Conservation (phyloP, 805 yeast genomes). For the Saccharomycopsis sp. region DNA sequence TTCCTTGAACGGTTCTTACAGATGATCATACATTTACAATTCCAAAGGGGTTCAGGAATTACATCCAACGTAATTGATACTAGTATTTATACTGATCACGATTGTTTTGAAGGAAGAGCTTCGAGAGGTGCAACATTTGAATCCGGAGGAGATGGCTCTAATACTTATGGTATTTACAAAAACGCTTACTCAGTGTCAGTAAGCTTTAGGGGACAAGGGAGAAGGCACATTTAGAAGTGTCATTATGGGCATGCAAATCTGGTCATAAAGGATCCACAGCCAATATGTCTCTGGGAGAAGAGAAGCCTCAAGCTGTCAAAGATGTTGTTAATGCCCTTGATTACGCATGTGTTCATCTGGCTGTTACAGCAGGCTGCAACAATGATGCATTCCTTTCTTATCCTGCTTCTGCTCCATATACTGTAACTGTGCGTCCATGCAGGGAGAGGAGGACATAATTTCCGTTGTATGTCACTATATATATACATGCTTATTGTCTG, state of each 20-base stretch:
- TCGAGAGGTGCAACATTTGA: slow-evolving; percentile 52
- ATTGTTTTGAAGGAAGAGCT: slow-evolving; percentile 55
- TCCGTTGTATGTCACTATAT: too few relatives aligned
- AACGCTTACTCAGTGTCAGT: slow-evolving; percentile 51
- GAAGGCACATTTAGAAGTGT: slow-evolving; percentile 56
- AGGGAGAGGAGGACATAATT: too few relatives aligned
- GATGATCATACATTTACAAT: slow-evolving; percentile 46
- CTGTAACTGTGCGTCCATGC: slow-evolving; percentile 49
- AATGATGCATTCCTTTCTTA: slow-evolving; percentile 53
- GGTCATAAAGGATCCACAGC: slow-evolving; percentile 67
- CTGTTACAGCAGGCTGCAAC: slow-evolving; percentile 60
- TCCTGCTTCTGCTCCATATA: slow-evolving; percentile 54
- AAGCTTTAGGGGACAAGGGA: slow-evolving; percentile 50
- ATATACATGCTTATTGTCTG: too few relatives aligned
- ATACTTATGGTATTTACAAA: slow-evolving; percentile 54
- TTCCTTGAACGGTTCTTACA: slow-evolving; percentile 48
- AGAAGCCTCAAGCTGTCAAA: slow-evolving; percentile 49
- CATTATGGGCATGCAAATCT: slow-evolving; percentile 52
- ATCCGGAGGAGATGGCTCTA: slow-evolving; percentile 40
- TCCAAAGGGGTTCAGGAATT: slow-evolving; percentile 54
- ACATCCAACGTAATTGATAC: slow-evolving; percentile 51
- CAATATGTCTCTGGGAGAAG: slow-evolving; percentile 59
- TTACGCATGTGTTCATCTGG: slow-evolving; percentile 49
- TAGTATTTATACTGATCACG: slow-evolving; percentile 46
- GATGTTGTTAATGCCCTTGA: slow-evolving; percentile 54